Base-by-base conservation (phyloP, 805 yeast genomes). In the Metschnikowia colocasiae region DNA sequence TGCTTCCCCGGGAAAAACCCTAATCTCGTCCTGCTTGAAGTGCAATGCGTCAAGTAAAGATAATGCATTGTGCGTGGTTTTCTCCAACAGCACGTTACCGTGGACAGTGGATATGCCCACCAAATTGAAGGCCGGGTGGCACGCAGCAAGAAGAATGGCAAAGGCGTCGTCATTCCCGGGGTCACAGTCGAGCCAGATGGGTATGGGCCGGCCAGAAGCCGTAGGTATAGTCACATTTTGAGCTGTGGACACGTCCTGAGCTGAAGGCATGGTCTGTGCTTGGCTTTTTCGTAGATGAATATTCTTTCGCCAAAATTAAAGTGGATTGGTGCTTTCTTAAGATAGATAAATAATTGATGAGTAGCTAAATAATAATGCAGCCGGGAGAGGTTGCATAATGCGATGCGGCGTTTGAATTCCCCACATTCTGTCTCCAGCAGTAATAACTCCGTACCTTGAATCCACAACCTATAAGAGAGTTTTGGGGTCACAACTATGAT, bases 131-230 rank as follows among this genome's bases (percentile, higher is more conserved):
- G 73, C 65, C 0, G 88, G 86, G 52, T 81, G 77, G 58, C 76
- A 79, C 6, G 79, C 68, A 0, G 87, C 80, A 22, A 89, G 53
- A 8, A 86, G 66, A 6, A 89, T 71, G 3, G 94, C 96, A 38
- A 87, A 76, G 1, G 87, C 83, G 58, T 89, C 97, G 59, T 89
- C 96, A 58, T 85, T 94, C 1, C 96, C 96, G 0, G 96, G 95
- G 60, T 89, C 96, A 63, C 96, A 89, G 65, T 89, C 96, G 10
- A 89, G 64, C 96, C 96, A 89, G 4, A 89, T 58, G 0, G 95
- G 95, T 2, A 70, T 56, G 10, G 47, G 38, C 15, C 9, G 32
- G 2, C 27, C 5, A 18, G 26, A 15, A 19, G 6, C 15, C 2
- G 45, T 44, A n/a, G 6, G 32, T 13, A 6, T 29, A 16, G 32